Evolutionary conservation across 768 basidiomycete genomes (phyloP).

Genomic region (Auriscalpium microsporum): DNA sequence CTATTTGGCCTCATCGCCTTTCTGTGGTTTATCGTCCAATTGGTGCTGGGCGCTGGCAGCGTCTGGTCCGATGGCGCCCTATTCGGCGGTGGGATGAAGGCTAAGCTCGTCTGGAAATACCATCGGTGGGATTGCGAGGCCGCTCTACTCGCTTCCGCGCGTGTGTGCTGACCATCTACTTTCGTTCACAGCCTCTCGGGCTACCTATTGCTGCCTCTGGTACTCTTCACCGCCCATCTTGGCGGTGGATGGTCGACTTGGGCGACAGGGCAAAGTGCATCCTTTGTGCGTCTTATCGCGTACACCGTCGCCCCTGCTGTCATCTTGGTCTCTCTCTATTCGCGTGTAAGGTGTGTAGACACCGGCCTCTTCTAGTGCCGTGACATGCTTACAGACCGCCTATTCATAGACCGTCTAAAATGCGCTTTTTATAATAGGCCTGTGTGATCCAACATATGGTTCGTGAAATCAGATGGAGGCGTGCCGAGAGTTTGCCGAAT

Average conservation of each 20-base stretch:
- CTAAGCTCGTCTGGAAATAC: slow-evolving; percentile 77
- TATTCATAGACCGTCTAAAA: slow-evolving; percentile 7
- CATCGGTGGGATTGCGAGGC: slow-evolving; percentile 44
- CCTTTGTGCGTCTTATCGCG: slow-evolving; percentile 20
- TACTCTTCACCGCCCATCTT: slow-evolving; percentile 57
- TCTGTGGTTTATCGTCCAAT: slow-evolving; percentile 54
- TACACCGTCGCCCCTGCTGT: slow-evolving; percentile 17
- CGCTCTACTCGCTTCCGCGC: not conserved
- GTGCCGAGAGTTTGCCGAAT: too few relatives aligned
- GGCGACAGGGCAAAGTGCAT: slow-evolving; percentile 32
- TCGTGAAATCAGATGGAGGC: too few relatives aligned
- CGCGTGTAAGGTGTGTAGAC: slow-evolving; percentile 14
- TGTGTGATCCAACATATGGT: too few relatives aligned
- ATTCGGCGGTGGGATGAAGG: slow-evolving; percentile 65
- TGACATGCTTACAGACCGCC: not conserved
- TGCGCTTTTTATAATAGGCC: slow-evolving; percentile 4
- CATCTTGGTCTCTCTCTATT: slow-evolving; percentile 25
- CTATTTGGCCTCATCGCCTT: slow-evolving; percentile 57
- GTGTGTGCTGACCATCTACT: not conserved
- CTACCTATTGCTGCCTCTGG: slow-evolving; percentile 54
- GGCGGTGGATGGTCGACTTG: slow-evolving; percentile 67
- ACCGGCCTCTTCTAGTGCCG: not conserved
- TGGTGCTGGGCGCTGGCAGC: slow-evolving; percentile 58
- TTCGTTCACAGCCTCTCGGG: slow-evolving; percentile 50
- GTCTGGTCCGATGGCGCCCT: slow-evolving; percentile 66